Evolutionary conservation across 805 yeast genomes (phyloP).

Genomic region (Starmerella bombi): DNA sequence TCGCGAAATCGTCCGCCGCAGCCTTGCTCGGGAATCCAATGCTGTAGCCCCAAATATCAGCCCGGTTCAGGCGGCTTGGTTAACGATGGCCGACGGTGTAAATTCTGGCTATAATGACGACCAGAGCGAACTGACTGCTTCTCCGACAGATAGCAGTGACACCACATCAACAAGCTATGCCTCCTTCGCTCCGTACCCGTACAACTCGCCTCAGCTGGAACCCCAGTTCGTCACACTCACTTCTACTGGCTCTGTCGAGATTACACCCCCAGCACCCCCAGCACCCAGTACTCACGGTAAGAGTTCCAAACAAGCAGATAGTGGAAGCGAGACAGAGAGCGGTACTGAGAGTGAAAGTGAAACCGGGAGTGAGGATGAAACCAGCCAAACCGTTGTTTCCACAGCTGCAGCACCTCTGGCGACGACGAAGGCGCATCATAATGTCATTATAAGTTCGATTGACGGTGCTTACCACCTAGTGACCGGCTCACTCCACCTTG

Average conservation of each 20-base stretch:
- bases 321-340: conserved; percentile 4
- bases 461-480: conserved; percentile 10
- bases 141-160: background rate
- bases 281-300: background rate
- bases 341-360: conserved; percentile 1
- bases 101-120: conserved; percentile 12
- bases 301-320: background rate
- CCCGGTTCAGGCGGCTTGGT: conserved; percentile 10
- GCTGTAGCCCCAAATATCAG: background rate
- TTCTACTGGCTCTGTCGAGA: conserved; percentile 1
- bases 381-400: background rate
- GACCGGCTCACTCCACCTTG: conserved; percentile 7
- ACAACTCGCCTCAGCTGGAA: conserved; percentile 3
- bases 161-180: background rate
- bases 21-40: background rate
- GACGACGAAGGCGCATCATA: conserved; percentile 5
- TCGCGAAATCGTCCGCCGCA: background rate
- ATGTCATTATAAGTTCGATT: conserved; percentile 4
- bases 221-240: conserved; percentile 7
- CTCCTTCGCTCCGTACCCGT: background rate
- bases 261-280: background rate
- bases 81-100: conserved; percentile 12
- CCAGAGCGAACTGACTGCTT: background rate
- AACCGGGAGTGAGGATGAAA: background rate
- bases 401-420: conserved; percentile 1